A percentile compares a stretch with the other conserved stretches of the same genome.
These are phyloP conservation scores for Apiotrichum porosum DNA, from an alignment of 1,284 basidiomycete species.

Conservation along the genomic window DNA sequence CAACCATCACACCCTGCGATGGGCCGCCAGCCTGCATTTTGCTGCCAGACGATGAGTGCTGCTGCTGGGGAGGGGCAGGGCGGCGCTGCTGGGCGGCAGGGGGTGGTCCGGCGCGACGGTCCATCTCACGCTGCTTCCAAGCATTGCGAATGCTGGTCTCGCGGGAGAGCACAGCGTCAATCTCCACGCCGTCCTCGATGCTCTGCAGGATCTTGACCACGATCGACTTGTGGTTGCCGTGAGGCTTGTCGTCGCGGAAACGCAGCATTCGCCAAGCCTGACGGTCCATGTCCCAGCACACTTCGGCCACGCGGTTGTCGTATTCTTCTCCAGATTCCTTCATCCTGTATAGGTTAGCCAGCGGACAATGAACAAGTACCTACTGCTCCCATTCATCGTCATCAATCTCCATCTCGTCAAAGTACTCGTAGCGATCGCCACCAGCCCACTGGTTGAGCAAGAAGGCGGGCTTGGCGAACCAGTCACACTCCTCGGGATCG, in stretches of 20 bases:
- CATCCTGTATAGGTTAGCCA: slow-evolving; percentile 56
- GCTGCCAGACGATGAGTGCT: too few species aligned
- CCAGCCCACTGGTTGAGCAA: slow-evolving; percentile 72
- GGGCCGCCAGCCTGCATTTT: background rate
- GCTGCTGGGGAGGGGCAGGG: slow-evolving; percentile 2
- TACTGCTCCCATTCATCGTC: slow-evolving; percentile 92
- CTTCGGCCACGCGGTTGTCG: slow-evolving; percentile 91
- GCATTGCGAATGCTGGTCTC: slow-evolving; percentile 37
- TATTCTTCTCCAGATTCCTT: slow-evolving; percentile 79
- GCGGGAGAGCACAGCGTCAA: slow-evolving; percentile 58
- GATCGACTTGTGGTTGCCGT: slow-evolving; percentile 77
- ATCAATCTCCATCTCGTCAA: slow-evolving; percentile 77
- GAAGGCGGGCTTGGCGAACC: slow-evolving; percentile 79
- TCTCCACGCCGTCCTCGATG: slow-evolving; percentile 86
- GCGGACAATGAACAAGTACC: slow-evolving; percentile 35
- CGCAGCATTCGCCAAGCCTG: slow-evolving; percentile 82
- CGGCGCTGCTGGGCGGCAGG: background rate
- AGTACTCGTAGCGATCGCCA: slow-evolving; percentile 67
- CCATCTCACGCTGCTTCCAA: slow-evolving; percentile 40
- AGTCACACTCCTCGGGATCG: slow-evolving; percentile 65
- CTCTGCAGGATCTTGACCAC: slow-evolving; percentile 80
- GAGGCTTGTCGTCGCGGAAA: slow-evolving; percentile 83
- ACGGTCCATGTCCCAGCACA: slow-evolving; percentile 69
- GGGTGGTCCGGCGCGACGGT: background rate
- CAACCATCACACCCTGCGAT: slow-evolving; percentile 25